phyloP scores from a whole-genome alignment of 768 basidiomycete genomes.

The Lyophyllum shimeji region DNA sequence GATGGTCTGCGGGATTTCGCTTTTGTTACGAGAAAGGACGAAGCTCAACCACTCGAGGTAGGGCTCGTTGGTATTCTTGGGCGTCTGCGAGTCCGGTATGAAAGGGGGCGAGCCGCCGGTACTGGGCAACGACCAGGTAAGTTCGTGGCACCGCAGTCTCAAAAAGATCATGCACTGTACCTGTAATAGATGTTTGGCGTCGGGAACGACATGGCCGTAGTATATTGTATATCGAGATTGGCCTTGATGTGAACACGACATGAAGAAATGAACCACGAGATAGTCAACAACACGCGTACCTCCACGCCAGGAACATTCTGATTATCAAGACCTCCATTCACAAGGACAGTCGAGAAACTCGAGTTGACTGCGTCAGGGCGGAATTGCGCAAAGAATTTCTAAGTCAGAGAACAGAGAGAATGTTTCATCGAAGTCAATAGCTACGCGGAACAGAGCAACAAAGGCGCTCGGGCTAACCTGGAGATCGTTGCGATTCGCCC shows the following conservation, averaged over 20 bases:
- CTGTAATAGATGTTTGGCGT: conserved; percentile 64
- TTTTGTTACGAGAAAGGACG: conserved; percentile 40
- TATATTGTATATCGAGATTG: conserved; percentile 71
- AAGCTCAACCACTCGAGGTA: conserved; percentile 67
- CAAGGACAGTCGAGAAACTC: conserved; percentile 38
- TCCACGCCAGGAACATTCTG: conserved; percentile 58
- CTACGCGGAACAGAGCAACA: too few relatives aligned
- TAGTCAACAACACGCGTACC: conserved; percentile 30
- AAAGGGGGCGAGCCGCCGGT: conserved; percentile 68
- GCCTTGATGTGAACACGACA: conserved; percentile 35
- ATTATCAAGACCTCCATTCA: conserved; percentile 57
- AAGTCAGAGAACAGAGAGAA: too few relatives aligned
- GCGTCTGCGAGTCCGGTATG: conserved; percentile 45
- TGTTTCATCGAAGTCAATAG: too few relatives aligned
- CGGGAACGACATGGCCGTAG: conserved; percentile 54
- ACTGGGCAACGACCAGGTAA: too few relatives aligned
- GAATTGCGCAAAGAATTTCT: conserved; percentile 55
- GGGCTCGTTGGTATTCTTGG: conserved; percentile 58
- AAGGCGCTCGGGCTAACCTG: too few relatives aligned
- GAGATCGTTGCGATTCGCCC: conserved; percentile 58
- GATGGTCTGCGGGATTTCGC: conserved; percentile 55
- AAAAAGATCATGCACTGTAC: too few relatives aligned
- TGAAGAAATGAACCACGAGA: neutral
- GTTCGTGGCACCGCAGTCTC: too few relatives aligned
- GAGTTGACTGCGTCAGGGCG: conserved; percentile 46